Conservation (phyloP, 495 filamentous ascomycete species). For the Bacidia rubella region DNA sequence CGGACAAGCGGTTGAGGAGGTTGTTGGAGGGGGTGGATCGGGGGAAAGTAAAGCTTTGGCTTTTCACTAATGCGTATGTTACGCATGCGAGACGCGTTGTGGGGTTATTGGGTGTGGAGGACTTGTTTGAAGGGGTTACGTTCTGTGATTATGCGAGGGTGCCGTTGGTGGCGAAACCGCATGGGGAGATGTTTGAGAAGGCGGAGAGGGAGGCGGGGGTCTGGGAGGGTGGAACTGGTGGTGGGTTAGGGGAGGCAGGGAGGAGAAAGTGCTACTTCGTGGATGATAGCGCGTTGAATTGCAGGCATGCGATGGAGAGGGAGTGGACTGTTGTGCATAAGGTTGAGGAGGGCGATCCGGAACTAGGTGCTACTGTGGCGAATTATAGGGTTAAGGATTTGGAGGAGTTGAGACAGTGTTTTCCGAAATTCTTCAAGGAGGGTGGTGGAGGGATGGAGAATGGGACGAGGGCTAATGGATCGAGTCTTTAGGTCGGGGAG, state of each 20-base stretch:
- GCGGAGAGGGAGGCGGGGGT: conserved; percentile 52
- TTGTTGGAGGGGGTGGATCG: conserved; percentile 68
- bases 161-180: conserved; percentile 73
- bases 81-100: conserved; percentile 78
- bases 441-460: background rate
- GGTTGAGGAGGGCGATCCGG: conserved; percentile 53
- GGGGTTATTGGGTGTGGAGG: conserved; percentile 64
- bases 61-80: conserved; percentile 92
- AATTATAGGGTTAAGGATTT: conserved; percentile 54
- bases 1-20: conserved; percentile 57
- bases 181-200: conserved; percentile 69
- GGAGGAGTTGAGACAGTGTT: conserved; percentile 55
- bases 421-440: conserved; percentile 57
- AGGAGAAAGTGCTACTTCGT: conserved; percentile 69
- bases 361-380: conserved; percentile 45
- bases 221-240: background rate
- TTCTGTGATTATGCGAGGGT: conserved; percentile 70
- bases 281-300: conserved; percentile 74
- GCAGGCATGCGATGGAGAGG: conserved; percentile 50
- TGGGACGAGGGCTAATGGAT: background rate
- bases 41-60: conserved; percentile 73
- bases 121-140: conserved; percentile 84
- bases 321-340: conserved; percentile 75
- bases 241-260: conserved; percentile 18
- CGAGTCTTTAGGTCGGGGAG: too few relatives aligned